phyloP scores from a whole-genome alignment of 2,329 filamentous ascomycete species.

The Cercospora sp. region DNA sequence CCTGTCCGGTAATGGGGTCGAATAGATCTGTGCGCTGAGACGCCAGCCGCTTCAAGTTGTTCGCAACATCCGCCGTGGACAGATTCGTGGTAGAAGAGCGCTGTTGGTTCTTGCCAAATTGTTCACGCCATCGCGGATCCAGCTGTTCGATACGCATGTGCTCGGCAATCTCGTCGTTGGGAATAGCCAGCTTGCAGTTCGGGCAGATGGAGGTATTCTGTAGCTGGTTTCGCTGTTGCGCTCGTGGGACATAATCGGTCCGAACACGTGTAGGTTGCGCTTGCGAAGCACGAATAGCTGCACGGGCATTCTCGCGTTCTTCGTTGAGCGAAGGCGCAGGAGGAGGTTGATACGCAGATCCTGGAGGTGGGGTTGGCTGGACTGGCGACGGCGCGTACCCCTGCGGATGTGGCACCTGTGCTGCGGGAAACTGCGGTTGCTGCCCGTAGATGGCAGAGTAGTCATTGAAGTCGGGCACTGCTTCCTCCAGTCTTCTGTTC shows the following conservation, averaged over 20 bases:
- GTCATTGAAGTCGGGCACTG: constrained; percentile 74
- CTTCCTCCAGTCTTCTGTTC: constrained; percentile 87
- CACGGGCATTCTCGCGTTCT: constrained; percentile 64
- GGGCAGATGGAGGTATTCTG: constrained; percentile 76
- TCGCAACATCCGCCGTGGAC: constrained; percentile 82
- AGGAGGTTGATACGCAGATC: constrained; percentile 28
- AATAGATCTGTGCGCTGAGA: constrained; percentile 87
- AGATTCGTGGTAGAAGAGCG: constrained; percentile 84
- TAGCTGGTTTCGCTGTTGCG: constrained; percentile 55
- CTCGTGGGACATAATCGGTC: constrained; percentile 86
- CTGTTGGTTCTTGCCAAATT: constrained; percentile 83
- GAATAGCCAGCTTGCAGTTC: constrained; percentile 89
- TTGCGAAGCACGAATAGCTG: constrained; percentile 65
- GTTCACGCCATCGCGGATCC: constrained; percentile 93
- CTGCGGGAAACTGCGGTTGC: constrained; percentile 32
- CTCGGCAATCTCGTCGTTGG: constrained; percentile 81
- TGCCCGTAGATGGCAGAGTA: constrained; percentile 46
- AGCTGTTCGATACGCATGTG: constrained; percentile 95
- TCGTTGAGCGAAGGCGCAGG: constrained; percentile 36
- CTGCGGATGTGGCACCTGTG: constrained; percentile 30
- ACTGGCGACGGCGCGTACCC: constrained; percentile 31
- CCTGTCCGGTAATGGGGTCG: constrained; percentile 68
- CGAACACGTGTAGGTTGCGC: constrained; percentile 69
- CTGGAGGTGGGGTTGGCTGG: constrained; percentile 36
- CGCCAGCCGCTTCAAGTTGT: constrained; percentile 92